Evolutionary conservation across 2,329 filamentous ascomycete species (phyloP).

Genomic region (Magnaporthiopsis poae): DNA sequence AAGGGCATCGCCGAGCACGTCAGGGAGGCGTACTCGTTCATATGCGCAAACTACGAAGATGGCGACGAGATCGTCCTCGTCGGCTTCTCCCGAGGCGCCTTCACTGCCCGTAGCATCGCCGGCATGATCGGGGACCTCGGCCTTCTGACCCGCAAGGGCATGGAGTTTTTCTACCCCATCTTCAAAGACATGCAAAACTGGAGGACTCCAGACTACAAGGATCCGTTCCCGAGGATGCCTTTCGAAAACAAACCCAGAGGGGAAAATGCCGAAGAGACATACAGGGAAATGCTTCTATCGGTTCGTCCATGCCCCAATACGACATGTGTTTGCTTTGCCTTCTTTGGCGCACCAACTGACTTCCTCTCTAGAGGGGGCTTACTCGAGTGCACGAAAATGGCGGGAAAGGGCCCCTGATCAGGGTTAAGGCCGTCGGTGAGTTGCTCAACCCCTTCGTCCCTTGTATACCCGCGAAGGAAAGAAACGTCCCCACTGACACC

Average conservation of each 20-base stretch:
- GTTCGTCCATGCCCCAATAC: slow-evolving; percentile 14
- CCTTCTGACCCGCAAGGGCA: slow-evolving; percentile 41
- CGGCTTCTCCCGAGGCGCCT: slow-evolving; percentile 45
- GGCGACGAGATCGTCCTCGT: slow-evolving; percentile 48
- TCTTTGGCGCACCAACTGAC: not conserved
- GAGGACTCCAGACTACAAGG: slow-evolving; percentile 34
- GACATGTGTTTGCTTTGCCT: no score
- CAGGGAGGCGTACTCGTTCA: slow-evolving; percentile 52
- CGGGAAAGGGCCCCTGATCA: slow-evolving; percentile 32
- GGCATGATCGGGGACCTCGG: slow-evolving; percentile 43
- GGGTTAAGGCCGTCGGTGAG: slow-evolving; percentile 34
- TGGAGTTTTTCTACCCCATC: slow-evolving; percentile 45
- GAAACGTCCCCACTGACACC: not conserved
- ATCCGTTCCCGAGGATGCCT: slow-evolving; percentile 36
- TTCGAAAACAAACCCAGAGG: slow-evolving; percentile 41
- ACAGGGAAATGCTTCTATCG: slow-evolving; percentile 35
- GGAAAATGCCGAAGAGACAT: slow-evolving; percentile 28
- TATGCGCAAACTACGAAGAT: slow-evolving; percentile 51
- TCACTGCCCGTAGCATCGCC: slow-evolving; percentile 46
- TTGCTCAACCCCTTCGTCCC: not conserved
- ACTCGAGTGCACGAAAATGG: slow-evolving; percentile 33
- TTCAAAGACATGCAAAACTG: slow-evolving; percentile 49
- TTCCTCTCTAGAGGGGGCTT: slow-evolving; percentile 17
- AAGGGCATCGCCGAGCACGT: slow-evolving; percentile 46
- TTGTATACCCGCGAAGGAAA: not conserved